A percentile compares a stretch with the other conserved stretches of the same genome.
phyloP scores from a whole-genome alignment of 441 rosid genomes.

The Lepidium campestre region DNA sequence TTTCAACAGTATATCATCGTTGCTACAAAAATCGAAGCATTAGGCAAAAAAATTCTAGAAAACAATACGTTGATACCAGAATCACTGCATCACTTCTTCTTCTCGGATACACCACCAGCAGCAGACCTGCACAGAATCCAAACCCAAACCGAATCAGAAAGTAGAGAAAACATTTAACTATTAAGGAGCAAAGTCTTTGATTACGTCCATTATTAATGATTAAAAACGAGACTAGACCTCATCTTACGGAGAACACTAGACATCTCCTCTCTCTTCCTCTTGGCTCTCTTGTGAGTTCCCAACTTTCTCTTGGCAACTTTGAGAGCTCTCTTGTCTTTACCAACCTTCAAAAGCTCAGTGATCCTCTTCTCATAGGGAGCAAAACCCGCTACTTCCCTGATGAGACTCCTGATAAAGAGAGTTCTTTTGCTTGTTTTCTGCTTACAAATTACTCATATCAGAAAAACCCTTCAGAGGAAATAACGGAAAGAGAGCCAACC shows the following conservation, averaged over 20 bases:
- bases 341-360: constrained; percentile 63
- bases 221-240: constrained; percentile 30
- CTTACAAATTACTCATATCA: background rate
- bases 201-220: background rate
- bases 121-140: constrained; percentile 29
- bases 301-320: constrained; percentile 68
- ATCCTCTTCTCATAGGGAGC: constrained; percentile 71
- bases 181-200: background rate
- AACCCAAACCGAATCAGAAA: background rate
- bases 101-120: constrained; percentile 36
- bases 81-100: constrained; percentile 29
- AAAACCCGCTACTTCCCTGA: constrained; percentile 60
- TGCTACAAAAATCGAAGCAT: background rate
- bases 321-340: constrained; percentile 61
- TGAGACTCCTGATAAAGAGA: constrained; percentile 36
- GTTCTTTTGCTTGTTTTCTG: constrained; percentile 63
- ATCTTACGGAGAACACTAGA: constrained; percentile 61
- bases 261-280: constrained; percentile 78
- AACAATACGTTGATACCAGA: background rate
- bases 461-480: background rate
- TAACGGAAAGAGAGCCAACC: background rate
- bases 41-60: background rate
- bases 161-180: background rate
- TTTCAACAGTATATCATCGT: background rate
- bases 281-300: constrained; percentile 78